These are phyloP conservation scores for Penicillium sp. DNA, from an alignment of 2,329 filamentous ascomycete genomes.

Conservation along the genomic window DNA sequence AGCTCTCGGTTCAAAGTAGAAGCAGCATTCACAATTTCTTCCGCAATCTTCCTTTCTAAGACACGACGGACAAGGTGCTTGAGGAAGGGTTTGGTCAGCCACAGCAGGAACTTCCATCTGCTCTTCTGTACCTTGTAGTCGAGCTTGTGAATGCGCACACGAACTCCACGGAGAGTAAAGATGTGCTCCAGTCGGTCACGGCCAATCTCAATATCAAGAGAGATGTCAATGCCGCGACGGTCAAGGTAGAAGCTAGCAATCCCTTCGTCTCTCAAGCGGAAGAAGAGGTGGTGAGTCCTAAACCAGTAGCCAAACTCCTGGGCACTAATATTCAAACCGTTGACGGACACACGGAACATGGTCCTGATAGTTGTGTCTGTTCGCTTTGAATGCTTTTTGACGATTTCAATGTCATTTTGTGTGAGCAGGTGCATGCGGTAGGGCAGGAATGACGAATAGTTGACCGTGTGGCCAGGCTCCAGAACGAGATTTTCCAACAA, in stretches of 20 bases:
- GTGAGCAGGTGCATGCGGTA: constrained; percentile 79
- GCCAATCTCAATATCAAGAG: constrained; percentile 79
- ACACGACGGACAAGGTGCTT: constrained; percentile 76
- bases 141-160: constrained; percentile 82
- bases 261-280: constrained; percentile 76
- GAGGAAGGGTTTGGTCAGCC: constrained; percentile 80
- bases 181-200: constrained; percentile 78
- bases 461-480: constrained; percentile 80
- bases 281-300: constrained; percentile 70
- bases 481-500: constrained; percentile 87
- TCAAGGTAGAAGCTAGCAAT: constrained; percentile 85
- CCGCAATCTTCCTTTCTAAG: constrained; percentile 74
- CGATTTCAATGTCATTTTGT: constrained; percentile 81
- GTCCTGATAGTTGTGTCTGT: constrained; percentile 69
- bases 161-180: constrained; percentile 70
- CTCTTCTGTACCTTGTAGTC: constrained; percentile 70
- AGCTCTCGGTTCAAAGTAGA: constrained; percentile 79
- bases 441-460: constrained; percentile 84
- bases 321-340: constrained; percentile 79
- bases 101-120: constrained; percentile 74
- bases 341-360: constrained; percentile 72
- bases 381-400: constrained; percentile 68
- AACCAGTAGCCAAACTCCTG: constrained; percentile 90
- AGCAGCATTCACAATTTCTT: constrained; percentile 67
- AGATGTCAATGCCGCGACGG: constrained; percentile 81